Base-by-base conservation (phyloP, 257 asterid species). In the Avicennia marina region DNA sequence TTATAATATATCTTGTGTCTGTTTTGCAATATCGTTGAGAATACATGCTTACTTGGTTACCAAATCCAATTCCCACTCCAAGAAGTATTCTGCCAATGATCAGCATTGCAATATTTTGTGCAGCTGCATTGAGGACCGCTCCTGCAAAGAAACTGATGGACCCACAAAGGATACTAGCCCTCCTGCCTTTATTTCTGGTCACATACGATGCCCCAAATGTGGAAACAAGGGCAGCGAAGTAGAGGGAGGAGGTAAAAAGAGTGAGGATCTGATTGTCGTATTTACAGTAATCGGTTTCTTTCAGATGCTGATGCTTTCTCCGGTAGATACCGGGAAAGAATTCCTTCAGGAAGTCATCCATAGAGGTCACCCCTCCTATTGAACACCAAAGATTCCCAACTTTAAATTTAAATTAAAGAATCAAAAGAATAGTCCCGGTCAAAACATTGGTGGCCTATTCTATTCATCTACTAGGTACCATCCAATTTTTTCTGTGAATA, bases 51-150 rank as follows among this genome's bases (percentile, higher is more conserved):
- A 87, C 96, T 67, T 89, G 96, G 65, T 89, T 89, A 13, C 94
- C 93, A 38, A 89, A 89, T 32, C 95, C 96, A 59, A 89, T 86
- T 52, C 95, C 96, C 4, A 81, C 40, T n/a, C 95, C 96, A 18
- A 89, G 95, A 61, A 89, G 73, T 1, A 72, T 41, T 34, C 96
- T 72, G 11, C 96, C 96, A 5, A 89, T 26, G 19, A 89, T 81
- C 7, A 89, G 75, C 94, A 85, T 89, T 1, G 76, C 72, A 0
- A 89, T 63, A 32, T 81, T 68, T 51, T 60, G 45, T 2, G 96
- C 90, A 27, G 58, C 25, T 1, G 90, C 96, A 53, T 85, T 85
- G 32, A 89, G 29, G 38, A 79, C 29, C 12, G 89, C 86, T 43
- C 96, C 96, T 0, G 39, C 22, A 33, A 83, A 83, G 77, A 89